These are phyloP conservation scores for Diaporthe velutina DNA, from an alignment of 2,329 filamentous ascomycete species.

Conservation along the genomic window DNA sequence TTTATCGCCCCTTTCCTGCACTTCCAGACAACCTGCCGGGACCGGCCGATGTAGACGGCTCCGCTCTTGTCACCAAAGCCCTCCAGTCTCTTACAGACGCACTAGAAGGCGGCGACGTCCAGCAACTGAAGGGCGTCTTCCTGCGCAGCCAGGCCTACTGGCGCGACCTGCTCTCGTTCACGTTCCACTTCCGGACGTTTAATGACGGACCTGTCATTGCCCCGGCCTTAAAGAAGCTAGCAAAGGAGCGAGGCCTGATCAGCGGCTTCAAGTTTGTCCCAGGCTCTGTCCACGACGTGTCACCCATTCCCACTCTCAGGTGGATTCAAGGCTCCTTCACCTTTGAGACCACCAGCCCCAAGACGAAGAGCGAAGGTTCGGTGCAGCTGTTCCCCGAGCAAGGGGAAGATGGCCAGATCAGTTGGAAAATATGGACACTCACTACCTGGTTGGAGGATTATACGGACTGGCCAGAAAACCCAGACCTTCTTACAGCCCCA, in stretches of 20 bases:
- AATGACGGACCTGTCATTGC: conserved; percentile 43
- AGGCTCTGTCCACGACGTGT: conserved; percentile 39
- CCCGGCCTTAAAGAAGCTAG: conserved; percentile 42
- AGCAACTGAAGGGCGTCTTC: conserved; percentile 47
- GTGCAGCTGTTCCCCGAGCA: conserved; percentile 47
- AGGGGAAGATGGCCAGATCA: neutral
- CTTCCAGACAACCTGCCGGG: conserved; percentile 31
- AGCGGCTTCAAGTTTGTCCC: conserved; percentile 39
- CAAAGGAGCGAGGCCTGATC: conserved; percentile 39
- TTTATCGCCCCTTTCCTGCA: conserved; percentile 36
- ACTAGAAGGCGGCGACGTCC: conserved; percentile 40
- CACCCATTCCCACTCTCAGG: conserved; percentile 43
- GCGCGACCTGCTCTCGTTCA: conserved; percentile 53
- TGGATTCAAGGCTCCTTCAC: conserved; percentile 48
- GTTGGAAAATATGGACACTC: conserved; percentile 53
- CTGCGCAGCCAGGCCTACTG: conserved; percentile 51
- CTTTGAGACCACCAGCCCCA: conserved; percentile 50
- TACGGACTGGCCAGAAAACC: conserved; percentile 46
- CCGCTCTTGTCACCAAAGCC: conserved; percentile 33
- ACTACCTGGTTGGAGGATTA: conserved; percentile 47
- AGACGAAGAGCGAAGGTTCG: conserved; percentile 48
- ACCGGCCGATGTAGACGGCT: conserved; percentile 36
- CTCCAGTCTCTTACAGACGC: conserved; percentile 43
- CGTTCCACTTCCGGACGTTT: conserved; percentile 54
- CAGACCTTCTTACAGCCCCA: conserved; percentile 43